Conservation (phyloP, 148 eudicot genomes). For the Amaranthus palmeri region DNA sequence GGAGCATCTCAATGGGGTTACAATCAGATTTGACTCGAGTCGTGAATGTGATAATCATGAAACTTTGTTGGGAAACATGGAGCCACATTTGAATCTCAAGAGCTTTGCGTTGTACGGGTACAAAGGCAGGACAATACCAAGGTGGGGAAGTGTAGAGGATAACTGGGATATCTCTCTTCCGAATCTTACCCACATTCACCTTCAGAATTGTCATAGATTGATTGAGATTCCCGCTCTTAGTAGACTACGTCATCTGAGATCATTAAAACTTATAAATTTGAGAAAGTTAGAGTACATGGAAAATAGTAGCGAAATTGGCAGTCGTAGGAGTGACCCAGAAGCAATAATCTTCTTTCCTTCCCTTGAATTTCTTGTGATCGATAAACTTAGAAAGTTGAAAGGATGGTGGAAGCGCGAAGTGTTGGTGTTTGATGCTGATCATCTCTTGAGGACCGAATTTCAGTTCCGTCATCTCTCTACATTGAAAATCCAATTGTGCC, state of each 20-base stretch:
- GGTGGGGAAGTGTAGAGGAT: slow-evolving; percentile 10
- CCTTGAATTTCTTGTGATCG: slow-evolving; percentile 5
- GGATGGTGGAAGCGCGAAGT: slow-evolving; percentile 20
- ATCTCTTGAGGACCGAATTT: background rate
- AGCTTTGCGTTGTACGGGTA: background rate
- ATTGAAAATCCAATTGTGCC: background rate
- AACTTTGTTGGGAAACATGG: slow-evolving; percentile 13
- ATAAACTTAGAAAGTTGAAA: slow-evolving; percentile 10
- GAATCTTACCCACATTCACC: slow-evolving; percentile 13
- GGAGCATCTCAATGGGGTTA: slow-evolving; percentile 2
- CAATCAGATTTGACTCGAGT: background rate
- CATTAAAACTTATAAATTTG: background rate
- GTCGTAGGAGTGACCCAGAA: background rate
- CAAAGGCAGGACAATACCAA: background rate
- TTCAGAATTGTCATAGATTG: too few relatives aligned
- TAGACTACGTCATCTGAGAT: slow-evolving; percentile 2
- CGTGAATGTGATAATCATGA: background rate
- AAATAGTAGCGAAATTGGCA: background rate
- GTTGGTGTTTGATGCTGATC: background rate
- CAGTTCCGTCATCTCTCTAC: background rate
- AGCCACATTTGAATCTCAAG: slow-evolving; percentile 11
- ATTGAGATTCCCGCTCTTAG: background rate
- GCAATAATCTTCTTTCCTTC: slow-evolving; percentile 20
- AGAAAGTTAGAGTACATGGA: slow-evolving; percentile 21
- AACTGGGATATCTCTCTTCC: slow-evolving; percentile 10